A percentile compares a stretch with the other conserved stretches of the same genome.
These are phyloP conservation scores for Fusarium begoniae DNA, from an alignment of 2,329 filamentous ascomycete species.

Conservation along the genomic window DNA sequence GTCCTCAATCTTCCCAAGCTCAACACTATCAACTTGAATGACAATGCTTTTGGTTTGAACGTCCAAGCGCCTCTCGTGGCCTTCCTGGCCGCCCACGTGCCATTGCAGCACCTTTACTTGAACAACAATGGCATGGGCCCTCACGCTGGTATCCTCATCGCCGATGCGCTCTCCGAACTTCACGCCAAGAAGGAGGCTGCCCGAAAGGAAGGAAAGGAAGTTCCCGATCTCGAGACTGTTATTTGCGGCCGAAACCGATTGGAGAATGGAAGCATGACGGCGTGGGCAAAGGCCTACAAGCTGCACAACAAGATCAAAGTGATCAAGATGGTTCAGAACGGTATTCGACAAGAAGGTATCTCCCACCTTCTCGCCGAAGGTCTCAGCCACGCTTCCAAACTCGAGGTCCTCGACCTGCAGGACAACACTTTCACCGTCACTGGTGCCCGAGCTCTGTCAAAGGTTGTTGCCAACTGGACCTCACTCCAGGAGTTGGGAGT, in stretches of 20 bases:
- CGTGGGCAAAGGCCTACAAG: slow-evolving; percentile 89
- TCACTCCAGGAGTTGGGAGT: slow-evolving; percentile 84
- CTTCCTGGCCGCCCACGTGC: slow-evolving; percentile 88
- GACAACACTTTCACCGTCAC: slow-evolving; percentile 94
- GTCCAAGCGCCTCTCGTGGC: slow-evolving; percentile 91
- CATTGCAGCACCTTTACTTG: slow-evolving; percentile 91
- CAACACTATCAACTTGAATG: slow-evolving; percentile 92
- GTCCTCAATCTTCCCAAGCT: slow-evolving; percentile 87
- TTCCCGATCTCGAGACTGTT: slow-evolving; percentile 91
- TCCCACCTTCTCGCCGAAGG: slow-evolving; percentile 81
- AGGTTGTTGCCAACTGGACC: slow-evolving; percentile 78
- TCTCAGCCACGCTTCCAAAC: slow-evolving; percentile 72
- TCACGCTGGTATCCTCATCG: slow-evolving; percentile 87
- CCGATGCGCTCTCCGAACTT: slow-evolving; percentile 84
- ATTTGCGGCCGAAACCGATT: slow-evolving; percentile 96
- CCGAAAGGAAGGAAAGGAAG: slow-evolving; percentile 73
- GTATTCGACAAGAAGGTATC: slow-evolving; percentile 94
- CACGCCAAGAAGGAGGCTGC: slow-evolving; percentile 85
- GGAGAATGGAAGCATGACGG: slow-evolving; percentile 95
- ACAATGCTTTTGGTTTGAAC: slow-evolving; percentile 97
- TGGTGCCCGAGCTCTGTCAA: slow-evolving; percentile 81
- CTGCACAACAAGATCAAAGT: slow-evolving; percentile 84
- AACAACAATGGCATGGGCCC: slow-evolving; percentile 99
- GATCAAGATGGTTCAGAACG: slow-evolving; percentile 98
- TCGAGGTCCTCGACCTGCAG: slow-evolving; percentile 88